Base-by-base conservation (phyloP, 1,284 basidiomycete genomes). In the Exobasidium cylindrosporum region DNA sequence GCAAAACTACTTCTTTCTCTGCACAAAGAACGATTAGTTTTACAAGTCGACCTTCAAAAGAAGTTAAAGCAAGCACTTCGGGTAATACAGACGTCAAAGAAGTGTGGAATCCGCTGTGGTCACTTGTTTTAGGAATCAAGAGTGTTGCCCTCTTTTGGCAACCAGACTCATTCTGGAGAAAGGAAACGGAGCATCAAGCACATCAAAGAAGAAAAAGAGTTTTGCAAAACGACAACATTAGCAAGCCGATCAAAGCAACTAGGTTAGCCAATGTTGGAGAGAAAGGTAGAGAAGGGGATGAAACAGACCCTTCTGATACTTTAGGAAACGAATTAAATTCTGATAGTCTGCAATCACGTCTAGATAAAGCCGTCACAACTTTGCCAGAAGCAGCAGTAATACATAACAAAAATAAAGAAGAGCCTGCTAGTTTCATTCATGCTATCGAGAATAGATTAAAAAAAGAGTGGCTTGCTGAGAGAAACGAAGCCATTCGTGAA, bases 111-210 rank as follows among this genome's bases (percentile, higher is more conserved):
- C 73, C 73, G 1, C 53, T 75, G 3, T 58, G 66, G 6, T 65
- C 73, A 4, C 50, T 66, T 1, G 58, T 23, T 4, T 62, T 63
- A 1, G 67, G 66, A 56, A n/a, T 35, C 4, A 43, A 66, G 0
- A 64, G 65, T 29, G 64, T 72, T 28, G 62, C 65, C 4, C 61
- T 62, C 11, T 69, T 75, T 26, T 75, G 73, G 73, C 56, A 67
- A 2, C 62, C 62, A 44, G 73, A 73, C 59, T 64, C 64, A 30
- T 73, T 75, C 49, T 75, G 73, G 73, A 60, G 73, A 7, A 66
- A 70, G 23, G 70, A 72, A n/a, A 68, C 61, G 0, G 30, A n/a
- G 1, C 64, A 67, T 23, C 62, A 69, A 56, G 50, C 13, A 28
- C 47, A 28, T 21, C 47, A 50, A 28, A 21, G 47, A 28, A 14